Conservation (phyloP, 2,329 filamentous ascomycete genomes). For the Colletotrichum brevisporum region DNA sequence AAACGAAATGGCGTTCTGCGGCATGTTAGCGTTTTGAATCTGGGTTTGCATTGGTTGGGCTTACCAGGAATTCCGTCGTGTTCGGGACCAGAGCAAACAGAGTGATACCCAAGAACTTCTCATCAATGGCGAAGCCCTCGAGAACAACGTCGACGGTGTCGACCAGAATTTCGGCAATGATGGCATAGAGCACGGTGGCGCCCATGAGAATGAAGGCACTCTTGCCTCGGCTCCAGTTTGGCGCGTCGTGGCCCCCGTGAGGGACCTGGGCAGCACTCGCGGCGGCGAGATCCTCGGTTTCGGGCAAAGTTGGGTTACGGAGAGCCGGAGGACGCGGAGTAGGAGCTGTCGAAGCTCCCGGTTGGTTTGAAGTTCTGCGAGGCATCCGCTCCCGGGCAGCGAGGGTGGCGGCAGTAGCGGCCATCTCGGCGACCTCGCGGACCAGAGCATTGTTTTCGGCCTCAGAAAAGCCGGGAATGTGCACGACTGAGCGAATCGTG, state of each 20-base stretch:
- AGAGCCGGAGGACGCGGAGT: constrained; percentile 60
- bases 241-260: constrained; percentile 92
- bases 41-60: constrained; percentile 48
- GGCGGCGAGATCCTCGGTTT: constrained; percentile 61
- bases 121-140: constrained; percentile 90
- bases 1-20: constrained; percentile 96
- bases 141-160: constrained; percentile 98
- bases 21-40: constrained; percentile 6
- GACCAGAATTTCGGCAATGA: constrained; percentile 97
- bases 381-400: constrained; percentile 79
- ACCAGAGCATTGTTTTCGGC: constrained; percentile 86
- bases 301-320: constrained; percentile 56
- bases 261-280: constrained; percentile 49
- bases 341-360: constrained; percentile 46
- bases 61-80: constrained; percentile 95
- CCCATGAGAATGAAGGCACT: constrained; percentile 89
- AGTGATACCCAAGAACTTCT: constrained; percentile 97
- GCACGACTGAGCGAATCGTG: constrained; percentile 58
- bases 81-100: constrained; percentile 97
- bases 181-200: constrained; percentile 92
- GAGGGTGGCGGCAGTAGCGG: constrained; percentile 89
- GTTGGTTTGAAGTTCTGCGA: constrained; percentile 55
- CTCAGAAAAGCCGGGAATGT: constrained; percentile 80
- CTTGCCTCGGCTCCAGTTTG: constrained; percentile 96
- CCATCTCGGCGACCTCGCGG: constrained; percentile 92